Evolutionary conservation across 305 asterid species (phyloP).

Genomic region (Salvia sclarea): DNA sequence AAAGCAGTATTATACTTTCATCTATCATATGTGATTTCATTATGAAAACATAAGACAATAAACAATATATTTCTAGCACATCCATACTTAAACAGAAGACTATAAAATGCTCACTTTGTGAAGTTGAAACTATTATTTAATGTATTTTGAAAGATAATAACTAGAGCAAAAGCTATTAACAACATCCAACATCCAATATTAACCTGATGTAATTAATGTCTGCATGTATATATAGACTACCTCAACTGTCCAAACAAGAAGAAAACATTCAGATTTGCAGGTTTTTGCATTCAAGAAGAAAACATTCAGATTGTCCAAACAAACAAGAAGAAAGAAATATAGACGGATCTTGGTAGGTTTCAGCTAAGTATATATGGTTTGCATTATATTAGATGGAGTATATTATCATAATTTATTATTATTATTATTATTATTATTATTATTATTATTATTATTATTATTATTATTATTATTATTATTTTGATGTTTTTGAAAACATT

Average conservation of each 20-base stretch:
- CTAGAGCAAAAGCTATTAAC: not conserved
- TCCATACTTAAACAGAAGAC: not conserved
- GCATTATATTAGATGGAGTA: not conserved
- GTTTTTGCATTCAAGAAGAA: no score
- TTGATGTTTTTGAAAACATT: not conserved
- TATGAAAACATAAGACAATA: not conserved
- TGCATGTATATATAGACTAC: not conserved
- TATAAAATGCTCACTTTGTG: not conserved
- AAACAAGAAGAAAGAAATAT: not conserved
- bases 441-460: not conserved
- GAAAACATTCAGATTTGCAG: no score
- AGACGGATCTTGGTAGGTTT: not conserved
- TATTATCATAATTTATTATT: not conserved
- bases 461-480: not conserved
- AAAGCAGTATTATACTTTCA: not conserved
- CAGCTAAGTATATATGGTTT: not conserved
- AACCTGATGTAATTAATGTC: not conserved
- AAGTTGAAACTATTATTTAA: not conserved
- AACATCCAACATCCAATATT: not conserved
- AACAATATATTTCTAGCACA: not conserved
- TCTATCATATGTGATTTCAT: not conserved
- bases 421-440: not conserved
- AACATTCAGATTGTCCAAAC: no score
- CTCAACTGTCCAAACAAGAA: not conserved
- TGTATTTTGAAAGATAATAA: not conserved